Percentiles rank a stretch among this genome's conserved stretches.
Evolutionary conservation across 352 stramenopile species (phyloP).

Genomic region (Blastocystis sp.): DNA sequence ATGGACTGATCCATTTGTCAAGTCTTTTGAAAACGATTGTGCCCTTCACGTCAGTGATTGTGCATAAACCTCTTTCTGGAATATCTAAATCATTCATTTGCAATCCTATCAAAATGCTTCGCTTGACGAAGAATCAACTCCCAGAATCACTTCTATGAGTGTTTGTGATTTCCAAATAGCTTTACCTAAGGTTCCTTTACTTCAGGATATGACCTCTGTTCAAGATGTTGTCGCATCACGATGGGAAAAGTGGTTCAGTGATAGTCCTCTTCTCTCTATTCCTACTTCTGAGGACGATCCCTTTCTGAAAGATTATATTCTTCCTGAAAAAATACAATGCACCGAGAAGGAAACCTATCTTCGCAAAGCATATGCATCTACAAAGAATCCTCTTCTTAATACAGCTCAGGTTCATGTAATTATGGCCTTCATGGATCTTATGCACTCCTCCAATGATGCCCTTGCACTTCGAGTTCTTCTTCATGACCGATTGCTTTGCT

Average conservation of each 20-base stretch:
- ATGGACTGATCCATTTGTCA: too few species aligned
- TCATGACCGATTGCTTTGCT: slow-evolving; percentile 9
- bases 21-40: too few species aligned
- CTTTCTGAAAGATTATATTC: neutral
- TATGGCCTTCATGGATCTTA: neutral
- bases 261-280: neutral
- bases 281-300: neutral
- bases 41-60: too few species aligned
- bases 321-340: neutral
- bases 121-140: neutral
- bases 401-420: slow-evolving; percentile 26
- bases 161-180: neutral
- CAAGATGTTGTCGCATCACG: neutral
- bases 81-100: too few species aligned
- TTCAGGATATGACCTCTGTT: neutral
- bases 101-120: neutral
- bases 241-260: slow-evolving; percentile 28
- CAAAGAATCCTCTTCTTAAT: slow-evolving; percentile 29
- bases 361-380: neutral
- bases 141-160: neutral
- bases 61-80: too few species aligned
- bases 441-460: slow-evolving; percentile 15
- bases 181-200: neutral
- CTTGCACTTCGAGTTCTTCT: neutral
- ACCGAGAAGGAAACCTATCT: slow-evolving; percentile 31